Base-by-base conservation (phyloP, 2,329 filamentous ascomycete genomes). In the Annulohypoxylon truncatum region DNA sequence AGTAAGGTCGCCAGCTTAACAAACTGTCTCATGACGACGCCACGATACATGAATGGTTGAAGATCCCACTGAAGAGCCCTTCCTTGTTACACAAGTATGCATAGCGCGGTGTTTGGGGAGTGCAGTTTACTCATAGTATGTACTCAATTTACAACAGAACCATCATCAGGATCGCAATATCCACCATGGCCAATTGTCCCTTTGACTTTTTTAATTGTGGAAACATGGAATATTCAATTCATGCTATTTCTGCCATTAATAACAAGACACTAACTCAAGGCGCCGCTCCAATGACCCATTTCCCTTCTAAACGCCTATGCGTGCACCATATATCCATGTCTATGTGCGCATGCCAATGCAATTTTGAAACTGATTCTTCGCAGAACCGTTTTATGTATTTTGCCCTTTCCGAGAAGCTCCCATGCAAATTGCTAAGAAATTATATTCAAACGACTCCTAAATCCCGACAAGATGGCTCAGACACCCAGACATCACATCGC, bases 71-170 rank as follows among this genome's bases (percentile, higher is more conserved):
- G 10, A 13, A 40, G 2, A 24, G n/a, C 26, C 44, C 40, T 22
- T 12, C 33, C 12, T 29, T 48, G 29, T 47, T 50, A 22, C 3
- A 22, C 33, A 26, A 55, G 31, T 8, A 52, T 51, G 40, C 55
- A 61, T 66, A 66, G 66, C 63, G 52, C 66, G 56, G 60, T 64
- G 63, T 61, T 62, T 8, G 4, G 42, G 50, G 35, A 18, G 15
- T 55, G 12, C 18, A 33, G 55, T 42, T 61, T n/a, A 13, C 33
- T 42, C 13, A 24, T n/a, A 22, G 13, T 48, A 48, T 15, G 24
- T 55, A 53, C 29, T 38, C 28, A 48, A 47, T 38, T 29, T 20
- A 46, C 20, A 29, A 31, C 38, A 46, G 22, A 24, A 48, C 48
- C 29, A 47, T 29, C 40, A 48, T 18, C 2, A 38, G 24, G n/a